These are phyloP conservation scores for Cercospora zeae-maydis DNA, from an alignment of 2,329 filamentous ascomycete genomes.

Conservation along the genomic window DNA sequence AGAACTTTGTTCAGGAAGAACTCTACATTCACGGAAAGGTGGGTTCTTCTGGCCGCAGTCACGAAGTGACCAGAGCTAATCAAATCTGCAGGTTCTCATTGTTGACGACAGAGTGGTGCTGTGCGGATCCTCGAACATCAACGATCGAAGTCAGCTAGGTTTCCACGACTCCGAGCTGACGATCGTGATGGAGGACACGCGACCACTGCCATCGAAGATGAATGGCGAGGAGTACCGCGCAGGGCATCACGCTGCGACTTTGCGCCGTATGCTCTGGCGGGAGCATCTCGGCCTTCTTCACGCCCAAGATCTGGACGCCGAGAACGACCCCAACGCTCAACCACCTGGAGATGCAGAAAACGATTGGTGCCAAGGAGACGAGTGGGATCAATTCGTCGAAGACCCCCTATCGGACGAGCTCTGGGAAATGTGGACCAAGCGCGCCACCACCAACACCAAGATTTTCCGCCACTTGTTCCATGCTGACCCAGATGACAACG, in stretches of 20 bases:
- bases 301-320: constrained; percentile 64
- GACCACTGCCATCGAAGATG: constrained; percentile 69
- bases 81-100: constrained; percentile 55
- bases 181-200: constrained; percentile 83
- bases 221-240: constrained; percentile 72
- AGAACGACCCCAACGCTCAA: constrained; percentile 69
- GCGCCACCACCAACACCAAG: constrained; percentile 67
- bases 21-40: constrained; percentile 93
- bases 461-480: constrained; percentile 79
- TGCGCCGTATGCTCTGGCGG: constrained; percentile 80
- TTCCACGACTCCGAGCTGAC: constrained; percentile 88
- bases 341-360: constrained; percentile 70
- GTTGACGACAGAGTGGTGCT: constrained; percentile 82
- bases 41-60: not conserved
- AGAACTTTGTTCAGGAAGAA: constrained; percentile 92
- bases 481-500: constrained; percentile 82
- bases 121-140: constrained; percentile 68
- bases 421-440: constrained; percentile 63
- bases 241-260: constrained; percentile 74
- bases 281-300: constrained; percentile 84
- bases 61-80: constrained; percentile 14
- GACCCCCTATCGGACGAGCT: constrained; percentile 58
- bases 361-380: constrained; percentile 67
- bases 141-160: constrained; percentile 84
- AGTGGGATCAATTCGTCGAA: constrained; percentile 56